Conservation (phyloP, 2,329 filamentous ascomycete species). For the Venturia aucupariae region DNA sequence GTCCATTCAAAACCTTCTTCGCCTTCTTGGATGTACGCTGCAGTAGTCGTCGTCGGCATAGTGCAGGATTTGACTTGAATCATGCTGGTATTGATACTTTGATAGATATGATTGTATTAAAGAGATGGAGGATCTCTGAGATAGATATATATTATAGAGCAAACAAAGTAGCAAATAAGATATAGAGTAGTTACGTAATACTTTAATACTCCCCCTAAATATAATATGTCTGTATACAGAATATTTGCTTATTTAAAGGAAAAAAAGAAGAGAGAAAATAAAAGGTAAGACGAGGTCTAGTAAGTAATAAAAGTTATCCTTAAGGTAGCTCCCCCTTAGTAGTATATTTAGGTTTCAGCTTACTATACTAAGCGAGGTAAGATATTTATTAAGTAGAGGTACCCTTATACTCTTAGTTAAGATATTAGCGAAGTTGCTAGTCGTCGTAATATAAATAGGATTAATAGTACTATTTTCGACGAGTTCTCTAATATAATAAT, state of each 20-base stretch:
- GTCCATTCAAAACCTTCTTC: background rate
- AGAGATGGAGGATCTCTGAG: too few species aligned
- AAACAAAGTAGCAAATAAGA: too few species aligned
- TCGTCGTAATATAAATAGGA: slow-evolving; percentile 10
- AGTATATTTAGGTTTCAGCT: background rate
- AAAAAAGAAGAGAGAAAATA: too few species aligned
- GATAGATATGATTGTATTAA: too few species aligned
- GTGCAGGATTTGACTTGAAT: too few species aligned
- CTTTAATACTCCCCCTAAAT: background rate
- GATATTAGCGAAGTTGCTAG: background rate
- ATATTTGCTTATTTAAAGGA: background rate
- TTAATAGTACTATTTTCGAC: slow-evolving; percentile 11
- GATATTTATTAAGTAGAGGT: background rate
- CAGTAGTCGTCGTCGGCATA: background rate
- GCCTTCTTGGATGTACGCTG: background rate
- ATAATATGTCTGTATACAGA: background rate
- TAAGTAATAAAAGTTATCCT: too few species aligned
- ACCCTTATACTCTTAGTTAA: background rate
- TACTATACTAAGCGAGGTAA: too few species aligned
- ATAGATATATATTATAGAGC: too few species aligned
- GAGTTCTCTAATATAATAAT: slow-evolving; percentile 13
- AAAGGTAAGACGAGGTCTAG: too few species aligned
- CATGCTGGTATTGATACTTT: too few species aligned
- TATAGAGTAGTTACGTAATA: too few species aligned
- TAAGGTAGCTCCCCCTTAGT: background rate